phyloP scores from a whole-genome alignment of 441 rosid genomes.

The Pelargonium myrrhifolium region DNA sequence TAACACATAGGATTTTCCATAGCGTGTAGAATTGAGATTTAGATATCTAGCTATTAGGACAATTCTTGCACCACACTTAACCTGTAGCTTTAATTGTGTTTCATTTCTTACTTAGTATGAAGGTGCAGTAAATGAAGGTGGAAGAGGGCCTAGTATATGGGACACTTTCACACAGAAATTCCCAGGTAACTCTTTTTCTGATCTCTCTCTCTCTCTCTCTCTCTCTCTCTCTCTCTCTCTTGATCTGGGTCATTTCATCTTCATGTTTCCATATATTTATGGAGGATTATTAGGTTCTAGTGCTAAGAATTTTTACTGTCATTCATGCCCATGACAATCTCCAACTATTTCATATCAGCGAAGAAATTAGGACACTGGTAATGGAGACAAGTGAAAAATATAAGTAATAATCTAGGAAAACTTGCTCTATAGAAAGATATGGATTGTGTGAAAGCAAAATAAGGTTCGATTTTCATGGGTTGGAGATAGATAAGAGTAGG shows the following conservation, averaged over 20 bases:
- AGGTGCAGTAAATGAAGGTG: conserved; percentile 19
- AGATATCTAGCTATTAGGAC: neutral
- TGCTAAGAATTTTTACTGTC: neutral
- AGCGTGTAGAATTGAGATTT: neutral
- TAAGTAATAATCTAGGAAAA: neutral
- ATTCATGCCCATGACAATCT: neutral
- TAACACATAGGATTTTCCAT: neutral
- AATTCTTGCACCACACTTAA: neutral
- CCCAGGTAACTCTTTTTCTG: neutral
- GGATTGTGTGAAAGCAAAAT: no score
- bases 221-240: no score
- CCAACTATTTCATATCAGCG: neutral
- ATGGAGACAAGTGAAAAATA: neutral
- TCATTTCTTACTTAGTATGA: conserved; percentile 6
- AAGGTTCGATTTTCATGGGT: no score
- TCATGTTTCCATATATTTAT: no score
- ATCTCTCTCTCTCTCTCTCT: no score
- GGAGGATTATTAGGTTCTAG: neutral
- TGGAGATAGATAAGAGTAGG: neutral
- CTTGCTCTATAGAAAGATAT: neutral
- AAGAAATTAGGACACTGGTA: neutral
- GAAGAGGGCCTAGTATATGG: conserved; percentile 16
- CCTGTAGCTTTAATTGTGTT: neutral
- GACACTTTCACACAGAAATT: conserved; percentile 13
- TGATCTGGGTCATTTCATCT: no score